Evolutionary conservation across 2,329 filamentous ascomycete species (phyloP), one percentile per base, ranked within the genome.

Genomic region (Ophiostoma ulmi): DNA sequence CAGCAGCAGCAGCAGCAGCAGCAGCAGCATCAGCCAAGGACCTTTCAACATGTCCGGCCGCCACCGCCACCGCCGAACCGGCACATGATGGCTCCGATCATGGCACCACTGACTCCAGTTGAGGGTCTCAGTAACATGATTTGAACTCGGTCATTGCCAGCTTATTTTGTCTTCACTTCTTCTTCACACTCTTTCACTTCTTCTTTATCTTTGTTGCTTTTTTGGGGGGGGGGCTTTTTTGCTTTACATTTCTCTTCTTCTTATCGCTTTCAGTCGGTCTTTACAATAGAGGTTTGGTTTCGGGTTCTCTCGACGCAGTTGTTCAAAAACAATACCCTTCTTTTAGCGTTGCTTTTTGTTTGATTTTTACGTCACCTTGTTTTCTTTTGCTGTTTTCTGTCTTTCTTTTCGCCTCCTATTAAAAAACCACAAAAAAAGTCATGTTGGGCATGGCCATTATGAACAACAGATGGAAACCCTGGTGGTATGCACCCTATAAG

Each of bases 51-150:
- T 31, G 74, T 75, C 14, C 76, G 77, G 61, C 72, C 75, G 5
- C 75, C 75, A 1, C 75, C 72, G 14, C 73, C 77, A 31, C 74
- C 75, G 2, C 75, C 76, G 52, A 77, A 77, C 14, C 77, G 77
- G 36, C 68, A 64, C 44, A 17, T 39, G 68, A 64, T 69, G 58
- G 17, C 52, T 17, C 65, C 68, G 44, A 48, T 48, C 2, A 67
- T 68, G 65, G 58, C 80, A 70, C 74, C 76, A 1, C 78, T 81
- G 72, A 78, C 75, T 58, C 76, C 79, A 4, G 75, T 81, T 58
- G 79, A 83, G 44, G 79, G 79, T 39, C 75, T 82, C 41, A 77
- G 80, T 17, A 83, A 82, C 70, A 84, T 85, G 82, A 84, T 84
- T 74, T 84, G 61, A 48, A 35, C 5, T n/a, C 22, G 13, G 5